Evolutionary conservation across 176 grass and related monocot species (phyloP).

Genomic region (Hyparrhenia diplandra): DNA sequence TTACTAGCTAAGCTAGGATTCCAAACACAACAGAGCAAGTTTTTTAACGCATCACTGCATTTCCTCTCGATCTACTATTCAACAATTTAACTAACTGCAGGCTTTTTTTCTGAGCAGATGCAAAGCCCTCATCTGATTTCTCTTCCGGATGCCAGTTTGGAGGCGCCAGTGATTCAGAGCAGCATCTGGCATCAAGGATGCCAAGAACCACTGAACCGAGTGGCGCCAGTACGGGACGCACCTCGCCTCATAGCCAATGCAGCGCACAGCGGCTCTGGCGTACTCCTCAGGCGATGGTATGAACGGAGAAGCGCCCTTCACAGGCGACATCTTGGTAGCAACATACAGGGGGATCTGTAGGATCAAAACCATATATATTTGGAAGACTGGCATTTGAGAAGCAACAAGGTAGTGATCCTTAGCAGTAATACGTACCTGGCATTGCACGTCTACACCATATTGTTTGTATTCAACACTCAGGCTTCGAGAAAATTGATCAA

Average conservation of each 20-base stretch:
- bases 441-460: conserved; percentile 70
- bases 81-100: too few species aligned
- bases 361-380: background rate
- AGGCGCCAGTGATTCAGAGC: conserved; percentile 47
- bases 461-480: conserved; percentile 62
- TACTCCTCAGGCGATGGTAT: conserved; percentile 49
- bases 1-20: too few species aligned
- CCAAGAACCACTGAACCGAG: conserved; percentile 43
- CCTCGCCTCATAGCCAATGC: conserved; percentile 40
- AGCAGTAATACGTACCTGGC: too few species aligned
- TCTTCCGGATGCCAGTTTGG: conserved; percentile 33
- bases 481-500: conserved; percentile 75
- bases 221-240: conserved; percentile 63
- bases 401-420: too few species aligned
- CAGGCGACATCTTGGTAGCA: conserved; percentile 48
- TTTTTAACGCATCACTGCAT: too few species aligned
- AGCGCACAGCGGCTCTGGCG: conserved; percentile 22
- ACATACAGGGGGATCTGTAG: conserved; percentile 65
- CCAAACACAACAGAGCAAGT: too few species aligned
- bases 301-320: conserved; percentile 37
- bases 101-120: background rate
- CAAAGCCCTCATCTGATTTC: conserved; percentile 26
- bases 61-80: too few species aligned
- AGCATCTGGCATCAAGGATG: conserved; percentile 31
- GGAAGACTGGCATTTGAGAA: too few species aligned